Conservation (phyloP, 2,329 filamentous ascomycete genomes). For the Scedosporium dehoogii region DNA sequence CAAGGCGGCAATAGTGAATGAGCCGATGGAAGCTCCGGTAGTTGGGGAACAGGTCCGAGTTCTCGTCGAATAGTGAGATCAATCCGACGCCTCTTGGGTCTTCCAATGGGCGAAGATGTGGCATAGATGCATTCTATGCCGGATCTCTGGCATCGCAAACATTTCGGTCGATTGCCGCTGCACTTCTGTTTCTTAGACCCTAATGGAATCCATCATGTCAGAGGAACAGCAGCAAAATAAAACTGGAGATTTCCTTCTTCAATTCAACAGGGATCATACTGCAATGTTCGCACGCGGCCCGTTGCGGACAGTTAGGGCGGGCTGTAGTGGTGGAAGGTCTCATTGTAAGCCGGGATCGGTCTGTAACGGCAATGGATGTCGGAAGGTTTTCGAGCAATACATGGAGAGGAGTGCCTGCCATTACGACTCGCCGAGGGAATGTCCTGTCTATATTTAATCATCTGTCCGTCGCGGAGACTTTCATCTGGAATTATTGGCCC, state of each 20-base stretch:
- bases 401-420: no score
- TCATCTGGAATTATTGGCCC: background rate
- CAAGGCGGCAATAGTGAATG: background rate
- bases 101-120: background rate
- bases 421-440: no score
- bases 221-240: no score
- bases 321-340: background rate
- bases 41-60: background rate
- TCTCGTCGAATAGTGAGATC: background rate
- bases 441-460: no score
- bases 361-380: no score
- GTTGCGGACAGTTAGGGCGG: background rate
- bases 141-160: background rate
- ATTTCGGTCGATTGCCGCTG: background rate
- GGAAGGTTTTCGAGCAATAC: no score
- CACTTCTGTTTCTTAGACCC: background rate
- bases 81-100: background rate
- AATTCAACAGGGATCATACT: background rate
- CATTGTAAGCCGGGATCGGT: no score
- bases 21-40: background rate
- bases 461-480: background rate
- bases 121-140: background rate
- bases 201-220: background rate
- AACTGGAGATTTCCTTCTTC: no score
- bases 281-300: background rate